phyloP scores from a whole-genome alignment of 768 basidiomycete genomes.

The Leccinum boreale region DNA sequence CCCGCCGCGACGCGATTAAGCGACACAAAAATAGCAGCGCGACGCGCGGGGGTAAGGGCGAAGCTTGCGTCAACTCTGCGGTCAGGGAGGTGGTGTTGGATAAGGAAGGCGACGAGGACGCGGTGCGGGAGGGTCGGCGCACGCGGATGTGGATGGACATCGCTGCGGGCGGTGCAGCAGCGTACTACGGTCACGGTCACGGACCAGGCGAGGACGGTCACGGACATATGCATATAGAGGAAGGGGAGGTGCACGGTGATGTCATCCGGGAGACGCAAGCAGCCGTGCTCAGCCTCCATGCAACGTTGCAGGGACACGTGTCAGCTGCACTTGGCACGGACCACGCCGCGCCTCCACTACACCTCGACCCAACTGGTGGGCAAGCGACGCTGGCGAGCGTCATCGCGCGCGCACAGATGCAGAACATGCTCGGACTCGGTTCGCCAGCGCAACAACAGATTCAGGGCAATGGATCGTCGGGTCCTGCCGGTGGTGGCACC shows the following conservation, averaged over 20 bases:
- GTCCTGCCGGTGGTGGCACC: background rate
- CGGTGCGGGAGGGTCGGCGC: slow-evolving; percentile 54
- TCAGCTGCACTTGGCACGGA: slow-evolving; percentile 49
- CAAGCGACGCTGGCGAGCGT: slow-evolving; percentile 71
- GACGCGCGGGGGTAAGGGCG: slow-evolving; percentile 47
- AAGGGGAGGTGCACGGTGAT: slow-evolving; percentile 55
- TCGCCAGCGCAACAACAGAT: slow-evolving; percentile 14
- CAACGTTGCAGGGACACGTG: slow-evolving; percentile 55
- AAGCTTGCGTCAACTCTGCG: slow-evolving; percentile 54
- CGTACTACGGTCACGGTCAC: slow-evolving; percentile 11
- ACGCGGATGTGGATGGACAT: slow-evolving; percentile 65
- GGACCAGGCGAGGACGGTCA: background rate
- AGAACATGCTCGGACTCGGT: slow-evolving; percentile 28
- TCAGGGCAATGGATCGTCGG: slow-evolving; percentile 2
- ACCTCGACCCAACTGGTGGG: slow-evolving; percentile 47
- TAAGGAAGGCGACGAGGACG: slow-evolving; percentile 36
- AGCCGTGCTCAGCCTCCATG: slow-evolving; percentile 52
- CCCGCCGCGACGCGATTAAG: slow-evolving; percentile 75
- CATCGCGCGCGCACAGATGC: slow-evolving; percentile 66
- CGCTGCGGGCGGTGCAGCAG: slow-evolving; percentile 34
- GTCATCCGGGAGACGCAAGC: slow-evolving; percentile 50
- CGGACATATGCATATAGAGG: slow-evolving; percentile 40
- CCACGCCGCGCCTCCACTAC: slow-evolving; percentile 28
- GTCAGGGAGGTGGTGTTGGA: slow-evolving; percentile 57
- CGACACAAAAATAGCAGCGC: slow-evolving; percentile 66